Evolutionary conservation across 441 rosid species (phyloP).

Genomic region (Pelargonium citronellum): DNA sequence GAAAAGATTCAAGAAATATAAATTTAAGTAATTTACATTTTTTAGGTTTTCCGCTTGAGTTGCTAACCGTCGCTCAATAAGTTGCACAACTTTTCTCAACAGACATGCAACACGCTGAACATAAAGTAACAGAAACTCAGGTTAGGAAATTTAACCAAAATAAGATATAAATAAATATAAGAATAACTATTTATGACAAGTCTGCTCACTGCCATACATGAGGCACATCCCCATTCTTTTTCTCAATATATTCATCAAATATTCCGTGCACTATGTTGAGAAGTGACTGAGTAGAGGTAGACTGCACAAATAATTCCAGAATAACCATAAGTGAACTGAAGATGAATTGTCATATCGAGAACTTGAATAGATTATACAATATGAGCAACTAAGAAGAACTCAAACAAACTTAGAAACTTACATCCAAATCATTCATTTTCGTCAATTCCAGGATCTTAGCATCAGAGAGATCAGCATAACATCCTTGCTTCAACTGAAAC

Average conservation of each 20-base stretch:
- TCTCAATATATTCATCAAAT: slow-evolving; percentile 64
- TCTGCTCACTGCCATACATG: slow-evolving; percentile 50
- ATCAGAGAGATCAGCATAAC: slow-evolving; percentile 59
- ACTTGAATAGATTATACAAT: not conserved
- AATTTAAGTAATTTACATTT: slow-evolving; percentile 44
- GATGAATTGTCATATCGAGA: no score
- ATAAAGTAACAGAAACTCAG: slow-evolving; percentile 18
- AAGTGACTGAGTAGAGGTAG: slow-evolving; percentile 62
- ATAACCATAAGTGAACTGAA: slow-evolving; percentile 3
- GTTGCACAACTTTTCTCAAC: slow-evolving; percentile 57
- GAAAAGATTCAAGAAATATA: slow-evolving; percentile 9
- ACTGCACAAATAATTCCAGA: slow-evolving; percentile 37
- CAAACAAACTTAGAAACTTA: slow-evolving; percentile 33
- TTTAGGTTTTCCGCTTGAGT: slow-evolving; percentile 60
- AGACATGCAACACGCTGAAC: slow-evolving; percentile 48
- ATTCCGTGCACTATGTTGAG: slow-evolving; percentile 56
- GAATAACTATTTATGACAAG: slow-evolving; percentile 11
- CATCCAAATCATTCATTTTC: slow-evolving; percentile 69
- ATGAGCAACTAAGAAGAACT: not conserved
- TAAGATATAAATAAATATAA: not conserved
- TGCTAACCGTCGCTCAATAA: slow-evolving; percentile 69
- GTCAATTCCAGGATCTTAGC: slow-evolving; percentile 59
- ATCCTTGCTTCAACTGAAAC: slow-evolving; percentile 62
- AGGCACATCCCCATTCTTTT: slow-evolving; percentile 59
- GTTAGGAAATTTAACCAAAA: slow-evolving; percentile 18